Conservation (phyloP, 208 protist genomes). For the Leishmania amazonensis region DNA sequence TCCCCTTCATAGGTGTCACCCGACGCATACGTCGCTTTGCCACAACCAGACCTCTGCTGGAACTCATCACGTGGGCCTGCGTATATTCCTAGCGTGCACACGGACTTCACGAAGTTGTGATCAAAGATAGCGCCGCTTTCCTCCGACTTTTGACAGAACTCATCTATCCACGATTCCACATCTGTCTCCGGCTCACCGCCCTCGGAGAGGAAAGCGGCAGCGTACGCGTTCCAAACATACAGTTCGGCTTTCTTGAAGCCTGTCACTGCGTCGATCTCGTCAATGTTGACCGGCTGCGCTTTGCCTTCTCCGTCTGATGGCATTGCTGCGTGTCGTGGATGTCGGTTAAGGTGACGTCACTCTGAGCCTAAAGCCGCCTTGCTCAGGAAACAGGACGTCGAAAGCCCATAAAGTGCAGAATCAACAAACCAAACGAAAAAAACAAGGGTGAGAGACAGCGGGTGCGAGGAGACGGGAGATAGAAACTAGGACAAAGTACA, state of each 20-base stretch:
- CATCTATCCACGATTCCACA: conserved; percentile 77
- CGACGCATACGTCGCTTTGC: conserved; percentile 84
- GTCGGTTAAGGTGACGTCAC: no score
- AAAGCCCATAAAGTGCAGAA: background rate
- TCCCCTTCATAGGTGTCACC: conserved; percentile 90
- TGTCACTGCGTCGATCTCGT: conserved; percentile 80
- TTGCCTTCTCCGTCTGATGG: conserved; percentile 12
- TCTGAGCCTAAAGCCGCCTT: background rate
- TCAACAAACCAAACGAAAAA: background rate
- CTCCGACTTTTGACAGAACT: conserved; percentile 74
- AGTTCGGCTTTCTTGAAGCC: conserved; percentile 84
- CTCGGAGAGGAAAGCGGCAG: conserved; percentile 55
- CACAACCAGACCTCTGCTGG: conserved; percentile 85
- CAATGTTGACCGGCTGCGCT: conserved; percentile 50
- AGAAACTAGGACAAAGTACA: background rate
- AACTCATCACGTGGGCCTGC: conserved; percentile 90
- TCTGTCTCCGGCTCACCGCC: conserved; percentile 71
- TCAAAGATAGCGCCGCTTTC: conserved; percentile 58
- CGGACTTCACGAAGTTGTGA: conserved; percentile 76
- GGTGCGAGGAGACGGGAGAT: background rate
- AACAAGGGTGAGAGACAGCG: background rate
- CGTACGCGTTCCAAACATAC: conserved; percentile 80
- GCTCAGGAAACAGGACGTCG: background rate
- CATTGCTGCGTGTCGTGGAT: conserved; percentile 4
- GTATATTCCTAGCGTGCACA: conserved; percentile 85